Conservation (phyloP, 1,284 basidiomycete species). For the Sanghuangporus weigelae region DNA sequence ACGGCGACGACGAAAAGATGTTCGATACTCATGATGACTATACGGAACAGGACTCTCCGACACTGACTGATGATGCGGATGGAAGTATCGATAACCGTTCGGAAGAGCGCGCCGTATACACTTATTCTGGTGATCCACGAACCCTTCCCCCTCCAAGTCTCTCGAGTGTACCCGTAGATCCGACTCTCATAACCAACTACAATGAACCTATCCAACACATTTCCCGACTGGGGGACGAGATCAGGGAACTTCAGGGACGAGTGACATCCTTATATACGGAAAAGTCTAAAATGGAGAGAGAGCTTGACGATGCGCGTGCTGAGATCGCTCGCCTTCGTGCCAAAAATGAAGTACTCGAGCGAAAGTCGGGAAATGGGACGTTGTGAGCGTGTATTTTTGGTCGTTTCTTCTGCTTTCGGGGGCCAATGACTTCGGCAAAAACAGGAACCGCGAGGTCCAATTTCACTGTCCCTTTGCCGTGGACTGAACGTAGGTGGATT, state of each 20-base stretch:
- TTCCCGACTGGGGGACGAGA: slow-evolving; percentile 9
- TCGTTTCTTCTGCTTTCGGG: background rate
- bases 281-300: slow-evolving; percentile 8
- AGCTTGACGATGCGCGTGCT: slow-evolving; percentile 11
- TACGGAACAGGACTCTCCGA: background rate
- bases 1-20: slow-evolving; percentile 6
- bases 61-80: slow-evolving; percentile 2
- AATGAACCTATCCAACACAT: background rate
- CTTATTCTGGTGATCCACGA: slow-evolving; percentile 1
- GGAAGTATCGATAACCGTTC: slow-evolving; percentile 1
- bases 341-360: slow-evolving; percentile 1
- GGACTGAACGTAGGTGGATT: background rate
- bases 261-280: background rate
- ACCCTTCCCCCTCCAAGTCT: slow-evolving; percentile 6
- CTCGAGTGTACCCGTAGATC: slow-evolving; percentile 2
- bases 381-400: background rate
- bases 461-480: background rate
- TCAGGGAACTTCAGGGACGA: slow-evolving; percentile 8
- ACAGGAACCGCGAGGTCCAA: too few species aligned
- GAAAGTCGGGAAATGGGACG: background rate
- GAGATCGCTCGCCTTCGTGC: slow-evolving; percentile 15
- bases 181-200: background rate
- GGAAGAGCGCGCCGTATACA: background rate
- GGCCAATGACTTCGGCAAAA: background rate
- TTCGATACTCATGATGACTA: background rate